These are phyloP conservation scores for Aspergillus clavatus DNA, from an alignment of 2,329 filamentous ascomycete genomes.

Conservation along the genomic window DNA sequence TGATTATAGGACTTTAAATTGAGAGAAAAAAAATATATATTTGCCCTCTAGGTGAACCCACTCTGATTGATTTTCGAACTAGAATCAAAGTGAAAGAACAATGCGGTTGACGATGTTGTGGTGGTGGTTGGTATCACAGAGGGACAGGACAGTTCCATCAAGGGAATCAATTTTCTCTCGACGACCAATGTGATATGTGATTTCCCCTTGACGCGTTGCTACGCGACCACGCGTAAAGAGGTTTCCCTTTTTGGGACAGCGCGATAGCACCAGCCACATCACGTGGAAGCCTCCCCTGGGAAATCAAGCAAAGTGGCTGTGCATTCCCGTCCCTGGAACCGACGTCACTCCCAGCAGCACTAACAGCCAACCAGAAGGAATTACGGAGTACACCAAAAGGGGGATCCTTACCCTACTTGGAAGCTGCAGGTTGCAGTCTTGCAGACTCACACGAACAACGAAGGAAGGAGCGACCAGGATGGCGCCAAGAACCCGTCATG, in stretches of 20 bases:
- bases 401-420: neutral
- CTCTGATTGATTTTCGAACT: too few species aligned
- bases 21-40: too few species aligned
- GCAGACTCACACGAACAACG: neutral
- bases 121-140: conserved; percentile 18
- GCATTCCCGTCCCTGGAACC: neutral
- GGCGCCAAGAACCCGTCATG: neutral
- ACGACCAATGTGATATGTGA: too few species aligned
- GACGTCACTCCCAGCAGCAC: neutral
- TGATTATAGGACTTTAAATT: too few species aligned
- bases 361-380: neutral
- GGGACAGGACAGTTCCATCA: conserved; percentile 16
- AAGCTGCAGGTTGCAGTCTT: neutral
- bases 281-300: conserved; percentile 1
- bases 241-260: conserved; percentile 23
- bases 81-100: too few species aligned
- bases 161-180: conserved; percentile 9
- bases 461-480: neutral
- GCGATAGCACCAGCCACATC: conserved; percentile 12
- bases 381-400: neutral
- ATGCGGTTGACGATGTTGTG: conserved; percentile 8
- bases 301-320: neutral
- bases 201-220: conserved; percentile 20
- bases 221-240: conserved; percentile 33
- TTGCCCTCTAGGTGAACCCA: too few species aligned